Evolutionary conservation across 2,329 filamentous ascomycete species (phyloP), one percentile per base, ranked within the genome.

Genomic region (Diaporthe aspalathi): DNA sequence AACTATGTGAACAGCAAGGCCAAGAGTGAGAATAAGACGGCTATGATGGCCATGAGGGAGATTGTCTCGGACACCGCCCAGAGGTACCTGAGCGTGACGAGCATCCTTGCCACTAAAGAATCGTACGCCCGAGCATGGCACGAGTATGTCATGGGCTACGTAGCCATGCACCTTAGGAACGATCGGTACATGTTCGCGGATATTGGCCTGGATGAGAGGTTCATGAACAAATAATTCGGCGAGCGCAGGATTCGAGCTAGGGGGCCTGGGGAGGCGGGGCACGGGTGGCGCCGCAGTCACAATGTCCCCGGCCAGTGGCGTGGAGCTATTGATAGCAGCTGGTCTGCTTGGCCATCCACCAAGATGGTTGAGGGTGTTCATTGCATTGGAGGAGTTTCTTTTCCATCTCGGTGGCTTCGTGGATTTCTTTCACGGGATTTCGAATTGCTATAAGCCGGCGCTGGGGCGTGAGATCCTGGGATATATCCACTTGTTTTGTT

Each of bases 1-100:
- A 79, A 79, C 63, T 79, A 78, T 29, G 74, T 79, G 11, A 75
- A 76, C 32, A 75, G 74, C 40, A 74, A 74, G 62, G 75, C 77
- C 5, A 40, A 35, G 3, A 45, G 43, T 32, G 68, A 70, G 40
- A 67, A 47, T 7, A 70, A 66, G 12, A 32, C 49, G 3, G 57
- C 68, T 2, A 66, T 66, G 29, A 14, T 29, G 20, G 57, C 47
- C 1, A 54, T 70, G 68, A 47, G 22, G 17, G 57, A 66, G 47
- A 63, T 70, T 2, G 50, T 70, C 27, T 14, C 38, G 3, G 74
- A 79, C 27, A 65, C 67, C 4, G 56, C 73, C 2, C 70, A 73
- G 35, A 70, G 73, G 1, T 73, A 76, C 32, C 68, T 43, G 22
- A 75, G 76, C 6, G 73, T 76, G 20, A 50, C 70, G 5, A 56